These are phyloP conservation scores for Aspergillus cristatus DNA, from an alignment of 495 filamentous ascomycete species.

Conservation along the genomic window DNA sequence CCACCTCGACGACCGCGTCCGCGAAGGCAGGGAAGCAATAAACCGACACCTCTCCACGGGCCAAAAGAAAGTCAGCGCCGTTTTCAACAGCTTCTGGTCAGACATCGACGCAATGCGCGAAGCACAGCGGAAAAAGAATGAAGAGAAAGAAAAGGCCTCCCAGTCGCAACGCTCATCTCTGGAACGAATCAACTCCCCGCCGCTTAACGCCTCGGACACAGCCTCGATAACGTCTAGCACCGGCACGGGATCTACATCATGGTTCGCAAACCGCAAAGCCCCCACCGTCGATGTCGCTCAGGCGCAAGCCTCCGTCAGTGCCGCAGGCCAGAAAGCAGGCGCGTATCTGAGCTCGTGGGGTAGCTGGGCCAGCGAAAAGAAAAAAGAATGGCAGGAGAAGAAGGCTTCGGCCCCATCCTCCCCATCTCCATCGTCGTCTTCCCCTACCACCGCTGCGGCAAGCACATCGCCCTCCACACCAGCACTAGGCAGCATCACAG, in stretches of 20 bases:
- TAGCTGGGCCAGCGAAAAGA: conserved; percentile 87
- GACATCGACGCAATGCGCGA: conserved; percentile 84
- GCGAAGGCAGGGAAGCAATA: conserved; percentile 65
- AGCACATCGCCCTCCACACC: conserved; percentile 23
- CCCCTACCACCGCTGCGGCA: conserved; percentile 17
- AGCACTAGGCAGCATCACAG: conserved; percentile 17
- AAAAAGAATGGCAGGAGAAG: conserved; percentile 50
- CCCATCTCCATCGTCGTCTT: neutral
- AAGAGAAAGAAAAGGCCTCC: conserved; percentile 37
- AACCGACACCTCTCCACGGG: conserved; percentile 74
- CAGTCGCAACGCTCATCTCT: conserved; percentile 28
- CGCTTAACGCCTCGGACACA: conserved; percentile 12
- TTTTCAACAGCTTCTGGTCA: conserved; percentile 78
- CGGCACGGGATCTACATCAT: conserved; percentile 4
- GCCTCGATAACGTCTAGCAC: neutral
- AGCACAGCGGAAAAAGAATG: conserved; percentile 61
- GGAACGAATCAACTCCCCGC: conserved; percentile 15
- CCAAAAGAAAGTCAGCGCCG: conserved; percentile 70
- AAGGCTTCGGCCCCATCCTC: conserved; percentile 4
- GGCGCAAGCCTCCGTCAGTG: conserved; percentile 58
- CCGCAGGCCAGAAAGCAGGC: conserved; percentile 64
- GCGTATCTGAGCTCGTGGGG: conserved; percentile 93
- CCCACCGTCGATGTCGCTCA: conserved; percentile 49
- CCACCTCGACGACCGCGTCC: conserved; percentile 77
- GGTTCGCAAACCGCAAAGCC: conserved; percentile 25